Percentiles rank a stretch among this genome's conserved stretches.
phyloP scores from a whole-genome alignment of 2,329 filamentous ascomycete species.

The Botrytis paeoniae region DNA sequence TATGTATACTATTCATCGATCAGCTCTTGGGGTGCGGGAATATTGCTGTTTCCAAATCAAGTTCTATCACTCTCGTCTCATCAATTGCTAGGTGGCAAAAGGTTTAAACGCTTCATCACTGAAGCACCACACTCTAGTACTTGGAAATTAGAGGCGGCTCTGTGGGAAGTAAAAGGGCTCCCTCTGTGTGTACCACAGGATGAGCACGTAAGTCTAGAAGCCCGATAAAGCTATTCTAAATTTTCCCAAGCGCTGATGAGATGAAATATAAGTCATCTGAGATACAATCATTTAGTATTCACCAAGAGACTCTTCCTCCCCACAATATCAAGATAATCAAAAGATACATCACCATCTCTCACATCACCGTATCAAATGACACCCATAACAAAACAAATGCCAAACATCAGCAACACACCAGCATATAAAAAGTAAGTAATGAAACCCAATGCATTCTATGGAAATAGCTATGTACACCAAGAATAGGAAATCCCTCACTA shows the following conservation, averaged over 20 bases:
- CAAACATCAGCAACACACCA: background rate
- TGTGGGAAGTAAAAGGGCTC: background rate
- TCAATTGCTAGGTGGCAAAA: background rate
- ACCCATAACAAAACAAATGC: background rate
- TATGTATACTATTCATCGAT: background rate
- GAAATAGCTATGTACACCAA: background rate
- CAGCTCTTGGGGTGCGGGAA: no score
- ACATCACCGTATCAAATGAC: background rate
- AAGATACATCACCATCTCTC: background rate
- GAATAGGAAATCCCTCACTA: background rate
- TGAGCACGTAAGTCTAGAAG: background rate
- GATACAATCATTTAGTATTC: background rate
- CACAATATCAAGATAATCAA: no score
- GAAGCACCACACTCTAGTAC: background rate
- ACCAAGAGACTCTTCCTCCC: background rate
- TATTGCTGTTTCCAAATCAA: background rate
- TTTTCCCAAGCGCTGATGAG: background rate
- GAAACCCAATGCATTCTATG: background rate
- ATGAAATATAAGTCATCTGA: background rate
- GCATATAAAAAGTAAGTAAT: background rate
- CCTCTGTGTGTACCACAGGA: background rate
- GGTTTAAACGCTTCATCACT: background rate
- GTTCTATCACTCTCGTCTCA: background rate
- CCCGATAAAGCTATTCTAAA: background rate
- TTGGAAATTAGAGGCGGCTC: background rate